These are phyloP conservation scores for Baeospora myosura DNA, from an alignment of 1,284 basidiomycete genomes.

Conservation along the genomic window DNA sequence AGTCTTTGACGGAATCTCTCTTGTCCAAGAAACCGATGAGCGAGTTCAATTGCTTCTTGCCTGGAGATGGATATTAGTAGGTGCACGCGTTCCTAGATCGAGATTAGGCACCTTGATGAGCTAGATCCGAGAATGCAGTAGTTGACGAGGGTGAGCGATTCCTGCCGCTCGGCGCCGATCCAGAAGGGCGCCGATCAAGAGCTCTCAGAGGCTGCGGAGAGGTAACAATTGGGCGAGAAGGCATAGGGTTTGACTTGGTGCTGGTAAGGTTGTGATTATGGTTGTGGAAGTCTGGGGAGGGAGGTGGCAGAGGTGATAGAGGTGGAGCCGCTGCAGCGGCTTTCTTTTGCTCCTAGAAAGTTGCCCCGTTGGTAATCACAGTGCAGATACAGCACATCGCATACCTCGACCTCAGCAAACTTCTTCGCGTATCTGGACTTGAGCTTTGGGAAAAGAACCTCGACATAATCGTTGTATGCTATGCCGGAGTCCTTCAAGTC, in stretches of 20 bases:
- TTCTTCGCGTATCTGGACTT: constrained; percentile 75
- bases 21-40: constrained; percentile 74
- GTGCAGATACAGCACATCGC: constrained; percentile 10
- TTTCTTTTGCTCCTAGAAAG: constrained; percentile 54
- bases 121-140: constrained; percentile 66
- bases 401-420: constrained; percentile 76
- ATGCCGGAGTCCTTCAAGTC: constrained; percentile 71
- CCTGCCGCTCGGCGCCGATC: constrained; percentile 41
- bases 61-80: constrained; percentile 24
- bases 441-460: constrained; percentile 66
- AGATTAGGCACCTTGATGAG: constrained; percentile 54
- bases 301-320: constrained; percentile 22
- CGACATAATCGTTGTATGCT: constrained; percentile 74
- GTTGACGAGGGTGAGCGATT: constrained; percentile 67
- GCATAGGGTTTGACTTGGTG: constrained; percentile 17
- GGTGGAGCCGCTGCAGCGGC: constrained; percentile 34
- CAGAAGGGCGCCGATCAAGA: constrained; percentile 67
- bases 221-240: constrained; percentile 40
- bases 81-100: constrained; percentile 10
- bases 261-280: constrained; percentile 25
- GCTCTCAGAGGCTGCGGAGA: constrained; percentile 66
- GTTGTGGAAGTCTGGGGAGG: constrained; percentile 21
- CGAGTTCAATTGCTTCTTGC: constrained; percentile 72
- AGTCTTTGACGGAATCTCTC: constrained; percentile 52
- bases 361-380: background rate